phyloP scores from a whole-genome alignment of 2,329 filamentous ascomycete species.

The Didymella pinodella region DNA sequence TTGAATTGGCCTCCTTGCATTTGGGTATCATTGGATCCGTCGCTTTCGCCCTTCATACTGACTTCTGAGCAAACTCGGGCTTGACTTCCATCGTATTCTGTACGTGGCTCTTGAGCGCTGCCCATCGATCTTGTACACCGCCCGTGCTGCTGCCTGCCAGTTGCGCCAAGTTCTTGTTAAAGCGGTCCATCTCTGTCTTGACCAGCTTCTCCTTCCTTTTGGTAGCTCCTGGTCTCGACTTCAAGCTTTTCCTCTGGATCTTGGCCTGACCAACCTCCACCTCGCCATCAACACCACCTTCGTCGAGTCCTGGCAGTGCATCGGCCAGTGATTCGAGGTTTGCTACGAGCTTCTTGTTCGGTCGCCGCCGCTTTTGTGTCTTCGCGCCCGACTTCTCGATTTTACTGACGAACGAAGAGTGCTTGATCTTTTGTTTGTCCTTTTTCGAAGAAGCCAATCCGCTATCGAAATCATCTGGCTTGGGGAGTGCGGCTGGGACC shows the following conservation, averaged over 20 bases:
- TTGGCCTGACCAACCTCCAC: constrained; percentile 62
- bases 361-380: constrained; percentile 69
- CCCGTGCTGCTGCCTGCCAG: constrained; percentile 57
- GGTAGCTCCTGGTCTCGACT: constrained; percentile 73
- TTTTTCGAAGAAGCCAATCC: constrained; percentile 77
- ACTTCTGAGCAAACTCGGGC: constrained; percentile 67
- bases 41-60: neutral
- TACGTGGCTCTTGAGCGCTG: constrained; percentile 82
- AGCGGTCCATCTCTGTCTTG: constrained; percentile 80
- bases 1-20: neutral
- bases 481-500: constrained; percentile 27
- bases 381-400: constrained; percentile 70
- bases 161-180: constrained; percentile 82
- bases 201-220: constrained; percentile 85
- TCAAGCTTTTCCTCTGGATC: constrained; percentile 75
- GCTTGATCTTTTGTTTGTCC: constrained; percentile 84
- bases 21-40: constrained; percentile 8
- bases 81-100: constrained; percentile 89
- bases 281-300: constrained; percentile 37
- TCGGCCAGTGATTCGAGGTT: constrained; percentile 79
- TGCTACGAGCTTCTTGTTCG: constrained; percentile 79
- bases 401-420: constrained; percentile 78
- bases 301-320: constrained; percentile 73
- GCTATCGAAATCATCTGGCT: constrained; percentile 49
- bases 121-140: constrained; percentile 66